These are phyloP conservation scores for Phytophthora megakarya DNA, from an alignment of 352 stramenopile genomes.

Conservation along the genomic window DNA sequence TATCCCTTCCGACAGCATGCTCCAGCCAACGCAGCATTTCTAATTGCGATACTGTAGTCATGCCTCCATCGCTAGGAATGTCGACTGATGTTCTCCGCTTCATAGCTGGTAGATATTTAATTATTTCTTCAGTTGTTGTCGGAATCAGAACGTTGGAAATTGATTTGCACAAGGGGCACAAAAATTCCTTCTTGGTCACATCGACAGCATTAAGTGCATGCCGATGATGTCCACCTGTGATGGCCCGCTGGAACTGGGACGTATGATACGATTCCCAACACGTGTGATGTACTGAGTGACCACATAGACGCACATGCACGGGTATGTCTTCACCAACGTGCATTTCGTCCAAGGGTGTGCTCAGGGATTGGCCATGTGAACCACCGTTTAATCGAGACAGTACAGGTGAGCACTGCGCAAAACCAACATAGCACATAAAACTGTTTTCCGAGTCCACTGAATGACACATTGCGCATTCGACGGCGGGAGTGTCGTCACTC, in stretches of 20 bases:
- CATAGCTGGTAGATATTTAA: constrained; percentile 39
- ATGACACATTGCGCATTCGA: constrained; percentile 88
- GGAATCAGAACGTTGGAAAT: constrained; percentile 98
- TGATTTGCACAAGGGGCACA: constrained; percentile 97
- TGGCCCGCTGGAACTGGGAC: constrained; percentile 93
- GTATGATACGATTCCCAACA: constrained; percentile 96
- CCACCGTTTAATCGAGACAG: constrained; percentile 74
- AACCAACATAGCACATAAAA: constrained; percentile 89
- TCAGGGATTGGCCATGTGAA: constrained; percentile 52
- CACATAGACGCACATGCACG: constrained; percentile 88
- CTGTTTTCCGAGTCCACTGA: constrained; percentile 76
- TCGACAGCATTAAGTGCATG: constrained; percentile 93
- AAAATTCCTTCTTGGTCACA: constrained; percentile 96
- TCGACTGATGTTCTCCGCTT: constrained; percentile 24
- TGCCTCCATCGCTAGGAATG: constrained; percentile 13
- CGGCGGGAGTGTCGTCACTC: constrained; percentile 40
- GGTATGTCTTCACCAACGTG: constrained; percentile 82
- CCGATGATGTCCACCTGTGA: constrained; percentile 93
- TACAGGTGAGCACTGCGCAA: constrained; percentile 80
- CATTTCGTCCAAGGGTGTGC: constrained; percentile 88
- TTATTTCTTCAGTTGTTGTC: constrained; percentile 61
- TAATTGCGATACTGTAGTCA: constrained; percentile 26
- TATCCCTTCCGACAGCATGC: constrained; percentile 27
- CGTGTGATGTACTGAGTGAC: constrained; percentile 94
- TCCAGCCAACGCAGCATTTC: constrained; percentile 61